A percentile compares a stretch with the other conserved stretches of the same genome.
Evolutionary conservation across 176 grass and related monocot species (phyloP).

Genomic region (Eleusine coracana): DNA sequence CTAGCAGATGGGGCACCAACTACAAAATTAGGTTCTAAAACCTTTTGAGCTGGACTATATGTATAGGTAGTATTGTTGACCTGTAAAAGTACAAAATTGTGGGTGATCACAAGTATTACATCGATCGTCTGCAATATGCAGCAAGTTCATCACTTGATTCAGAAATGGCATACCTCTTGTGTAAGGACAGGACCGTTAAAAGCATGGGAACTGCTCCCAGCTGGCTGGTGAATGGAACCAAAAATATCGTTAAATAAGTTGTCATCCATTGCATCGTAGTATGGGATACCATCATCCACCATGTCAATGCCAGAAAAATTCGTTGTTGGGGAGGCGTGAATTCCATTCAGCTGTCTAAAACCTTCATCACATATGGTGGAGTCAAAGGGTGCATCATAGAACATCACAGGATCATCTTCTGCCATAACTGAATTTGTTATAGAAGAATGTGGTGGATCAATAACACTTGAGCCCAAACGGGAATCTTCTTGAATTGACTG

Average conservation of each 20-base stretch:
- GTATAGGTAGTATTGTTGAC: slow-evolving; percentile 65
- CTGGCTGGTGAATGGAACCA: slow-evolving; percentile 40
- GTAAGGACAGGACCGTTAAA: slow-evolving; percentile 42
- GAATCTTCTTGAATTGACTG: slow-evolving; percentile 50
- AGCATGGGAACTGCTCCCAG: slow-evolving; percentile 41
- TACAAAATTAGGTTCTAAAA: slow-evolving; percentile 68
- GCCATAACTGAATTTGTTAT: slow-evolving; percentile 45
- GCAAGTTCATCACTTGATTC: slow-evolving; percentile 24
- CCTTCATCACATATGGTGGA: slow-evolving; percentile 49
- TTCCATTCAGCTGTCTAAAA: slow-evolving; percentile 51
- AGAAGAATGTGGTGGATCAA: slow-evolving; percentile 20
- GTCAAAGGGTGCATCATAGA: slow-evolving; percentile 69
- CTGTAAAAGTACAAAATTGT: slow-evolving; percentile 69
- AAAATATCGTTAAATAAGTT: slow-evolving; percentile 61
- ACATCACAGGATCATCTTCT: slow-evolving; percentile 51
- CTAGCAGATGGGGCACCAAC: slow-evolving; percentile 49
- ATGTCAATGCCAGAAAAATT: slow-evolving; percentile 56
- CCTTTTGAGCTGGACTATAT: slow-evolving; percentile 57
- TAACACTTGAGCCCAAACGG: slow-evolving; percentile 33
- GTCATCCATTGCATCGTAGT: slow-evolving; percentile 78
- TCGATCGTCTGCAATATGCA: slow-evolving; percentile 34
- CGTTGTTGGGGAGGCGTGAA: slow-evolving; percentile 44
- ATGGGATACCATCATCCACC: slow-evolving; percentile 59
- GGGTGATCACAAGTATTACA: slow-evolving; percentile 41
- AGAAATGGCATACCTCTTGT: slow-evolving; percentile 54